phyloP scores from a whole-genome alignment of 2,329 filamentous ascomycete species.

The Sporothrix brunneoviolacea region DNA sequence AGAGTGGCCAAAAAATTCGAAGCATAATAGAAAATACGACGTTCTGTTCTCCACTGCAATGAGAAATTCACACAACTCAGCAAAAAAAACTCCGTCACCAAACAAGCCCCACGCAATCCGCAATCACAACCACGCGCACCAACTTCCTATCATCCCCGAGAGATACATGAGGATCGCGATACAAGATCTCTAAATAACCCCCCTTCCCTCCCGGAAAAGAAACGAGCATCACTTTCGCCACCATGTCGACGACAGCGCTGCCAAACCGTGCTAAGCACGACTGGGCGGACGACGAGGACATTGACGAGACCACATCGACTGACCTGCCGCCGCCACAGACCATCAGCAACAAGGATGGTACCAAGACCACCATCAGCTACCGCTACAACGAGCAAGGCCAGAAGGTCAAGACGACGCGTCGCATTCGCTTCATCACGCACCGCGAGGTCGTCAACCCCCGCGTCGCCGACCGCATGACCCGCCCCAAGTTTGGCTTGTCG shows the following conservation, averaged over 20 bases:
- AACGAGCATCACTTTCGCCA: too few species aligned
- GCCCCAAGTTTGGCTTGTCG: constrained; percentile 87
- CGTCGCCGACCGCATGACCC: constrained; percentile 88
- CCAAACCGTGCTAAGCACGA: constrained; percentile 46
- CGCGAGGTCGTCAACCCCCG: constrained; percentile 93
- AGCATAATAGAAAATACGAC: too few species aligned
- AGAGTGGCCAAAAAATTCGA: constrained; percentile 17
- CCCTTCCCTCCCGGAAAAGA: too few species aligned
- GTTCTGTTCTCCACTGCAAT: too few species aligned
- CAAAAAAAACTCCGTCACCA: too few species aligned
- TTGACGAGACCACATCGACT: constrained; percentile 59
- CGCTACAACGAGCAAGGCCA: constrained; percentile 87
- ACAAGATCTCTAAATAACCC: too few species aligned
- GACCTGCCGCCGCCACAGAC: constrained; percentile 80
- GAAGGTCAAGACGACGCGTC: constrained; percentile 94
- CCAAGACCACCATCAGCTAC: constrained; percentile 89
- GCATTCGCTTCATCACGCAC: constrained; percentile 85
- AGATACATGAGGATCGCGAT: not conserved
- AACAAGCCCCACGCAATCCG: constrained; percentile 10
- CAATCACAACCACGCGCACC: not conserved
- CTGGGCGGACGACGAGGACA: constrained; percentile 95
- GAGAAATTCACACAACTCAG: constrained; percentile 12
- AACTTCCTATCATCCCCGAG: too few species aligned
- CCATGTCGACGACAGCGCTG: constrained; percentile 17
- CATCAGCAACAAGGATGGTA: constrained; percentile 96